Percentiles rank a stretch among this genome's conserved stretches.
Evolutionary conservation across 441 rosid species (phyloP).

Genomic region (Populus trichocarpa): DNA sequence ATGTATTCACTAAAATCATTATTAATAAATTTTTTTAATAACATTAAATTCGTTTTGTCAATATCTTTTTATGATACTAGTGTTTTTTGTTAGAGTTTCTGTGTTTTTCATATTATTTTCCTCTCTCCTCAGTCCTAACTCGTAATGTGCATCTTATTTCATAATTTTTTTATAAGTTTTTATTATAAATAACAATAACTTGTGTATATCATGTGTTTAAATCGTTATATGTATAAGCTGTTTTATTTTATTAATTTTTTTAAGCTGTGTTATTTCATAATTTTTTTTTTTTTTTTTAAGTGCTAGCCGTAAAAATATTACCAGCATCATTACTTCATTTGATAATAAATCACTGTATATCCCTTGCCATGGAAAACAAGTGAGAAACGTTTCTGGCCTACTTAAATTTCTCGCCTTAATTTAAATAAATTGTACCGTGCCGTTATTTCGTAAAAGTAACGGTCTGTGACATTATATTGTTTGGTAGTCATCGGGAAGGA

Average conservation of each 20-base stretch:
- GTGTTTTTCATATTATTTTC: no score
- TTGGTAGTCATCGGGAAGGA: background rate
- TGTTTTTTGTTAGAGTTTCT: fast-evolving
- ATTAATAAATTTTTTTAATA: no score
- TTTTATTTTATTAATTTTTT: no score
- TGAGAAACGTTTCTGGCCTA: background rate
- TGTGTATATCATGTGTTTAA: background rate
- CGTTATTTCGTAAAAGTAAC: background rate
- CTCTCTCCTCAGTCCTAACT: fast-evolving
- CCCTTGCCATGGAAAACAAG: background rate
- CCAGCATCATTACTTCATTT: background rate
- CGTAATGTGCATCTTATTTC: no score
- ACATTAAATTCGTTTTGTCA: no score
- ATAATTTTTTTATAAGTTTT: no score
- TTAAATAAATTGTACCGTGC: background rate
- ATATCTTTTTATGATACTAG: background rate
- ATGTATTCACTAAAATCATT: no score
- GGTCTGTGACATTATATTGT: background rate
- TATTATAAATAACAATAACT: no score
- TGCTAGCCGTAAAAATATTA: no score
- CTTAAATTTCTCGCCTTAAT: background rate
- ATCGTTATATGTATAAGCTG: no score
- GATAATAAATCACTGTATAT: background rate
- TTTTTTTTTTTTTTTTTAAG: no score
- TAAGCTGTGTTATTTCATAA: no score